Base-by-base conservation (phyloP, 805 yeast genomes). In the Candida tallmaniae region DNA sequence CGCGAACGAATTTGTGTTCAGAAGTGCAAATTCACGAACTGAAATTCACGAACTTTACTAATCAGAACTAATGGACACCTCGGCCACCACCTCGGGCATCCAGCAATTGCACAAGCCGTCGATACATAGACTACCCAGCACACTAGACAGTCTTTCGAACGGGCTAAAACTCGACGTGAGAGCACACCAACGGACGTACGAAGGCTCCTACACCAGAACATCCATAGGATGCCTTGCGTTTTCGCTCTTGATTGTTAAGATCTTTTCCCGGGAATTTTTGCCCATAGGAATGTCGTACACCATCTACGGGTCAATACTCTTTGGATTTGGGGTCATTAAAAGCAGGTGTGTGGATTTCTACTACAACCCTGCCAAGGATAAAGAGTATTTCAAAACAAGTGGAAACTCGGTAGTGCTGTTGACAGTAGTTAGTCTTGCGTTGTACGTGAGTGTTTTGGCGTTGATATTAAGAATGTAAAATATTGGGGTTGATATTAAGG, bases 121-220 rank as follows among this genome's bases (percentile, higher is more conserved):
- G 20, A 18, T 41, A 28, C 46, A 44, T 23, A 40, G 66, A 21
- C 41, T 48, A 5, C 62, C 65, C 5, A 60, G 69, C 1, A 32
- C 60, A 14, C 45, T 66, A 9, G 65, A 64, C 29, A 50, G 62
- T 11, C 56, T 70, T 4, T 57, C 71, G 4, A 54, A 65, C 24
- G 56, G 53, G 5, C 63, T 62, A 35, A 67, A 69, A 45, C 54
- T 74, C 17, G 80, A 75, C 42, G 65, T 75, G 3, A 44, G 81
- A 46, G 93, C 90, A 0, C 82, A 81, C 46, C 93, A 84, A 56
- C 57, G 95, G 37, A 84, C 94, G 0, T 84, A 83, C 48, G 93
- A 84, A 50, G 95, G 94, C 0, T 89, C 94, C 1, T 84, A 85
- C 50, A 66, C 81, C 17, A 58, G 95, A 34, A 76, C 89, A 0